A percentile compares a stretch with the other conserved stretches of the same genome.
Evolutionary conservation across 495 filamentous ascomycete genomes (phyloP).

Genomic region (Xylaria grammica): DNA sequence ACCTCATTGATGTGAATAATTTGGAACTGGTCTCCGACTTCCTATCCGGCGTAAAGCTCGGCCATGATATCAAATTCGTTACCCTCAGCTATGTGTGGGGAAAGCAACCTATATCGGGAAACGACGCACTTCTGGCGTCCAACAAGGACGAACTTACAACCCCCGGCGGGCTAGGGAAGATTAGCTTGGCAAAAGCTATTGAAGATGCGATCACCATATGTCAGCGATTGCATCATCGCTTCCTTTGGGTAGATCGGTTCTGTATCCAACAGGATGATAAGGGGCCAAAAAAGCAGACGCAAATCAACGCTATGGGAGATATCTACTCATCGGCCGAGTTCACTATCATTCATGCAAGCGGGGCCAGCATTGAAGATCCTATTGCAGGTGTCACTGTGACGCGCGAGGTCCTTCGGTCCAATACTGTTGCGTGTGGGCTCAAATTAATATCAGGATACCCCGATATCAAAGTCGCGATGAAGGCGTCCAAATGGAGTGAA

Average conservation of each 20-base stretch:
- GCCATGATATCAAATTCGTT: conserved; percentile 1
- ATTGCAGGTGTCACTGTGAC: background rate
- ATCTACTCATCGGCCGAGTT: conserved; percentile 10
- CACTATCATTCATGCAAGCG: conserved; percentile 9
- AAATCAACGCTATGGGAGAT: conserved; percentile 8
- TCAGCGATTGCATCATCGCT: background rate
- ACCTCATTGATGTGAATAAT: background rate
- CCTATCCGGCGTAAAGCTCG: background rate
- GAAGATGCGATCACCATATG: background rate
- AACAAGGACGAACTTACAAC: background rate
- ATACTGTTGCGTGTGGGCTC: background rate
- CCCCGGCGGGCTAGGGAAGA: background rate
- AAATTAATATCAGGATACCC: conserved; percentile 9
- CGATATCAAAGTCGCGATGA: background rate
- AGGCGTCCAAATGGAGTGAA: conserved; percentile 2
- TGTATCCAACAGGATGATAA: conserved; percentile 8
- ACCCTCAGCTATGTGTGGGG: conserved; percentile 11
- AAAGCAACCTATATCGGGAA: background rate
- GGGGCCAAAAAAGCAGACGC: background rate
- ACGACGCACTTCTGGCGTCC: background rate
- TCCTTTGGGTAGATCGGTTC: conserved; percentile 11
- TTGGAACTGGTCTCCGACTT: background rate
- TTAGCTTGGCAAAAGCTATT: background rate
- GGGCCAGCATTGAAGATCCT: background rate
- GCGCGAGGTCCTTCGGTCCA: conserved; percentile 9